Evolutionary conservation across 2,329 filamentous ascomycete genomes (phyloP), one percentile per base, ranked within the genome.

Genomic region (Furcasterigmium furcatum): DNA sequence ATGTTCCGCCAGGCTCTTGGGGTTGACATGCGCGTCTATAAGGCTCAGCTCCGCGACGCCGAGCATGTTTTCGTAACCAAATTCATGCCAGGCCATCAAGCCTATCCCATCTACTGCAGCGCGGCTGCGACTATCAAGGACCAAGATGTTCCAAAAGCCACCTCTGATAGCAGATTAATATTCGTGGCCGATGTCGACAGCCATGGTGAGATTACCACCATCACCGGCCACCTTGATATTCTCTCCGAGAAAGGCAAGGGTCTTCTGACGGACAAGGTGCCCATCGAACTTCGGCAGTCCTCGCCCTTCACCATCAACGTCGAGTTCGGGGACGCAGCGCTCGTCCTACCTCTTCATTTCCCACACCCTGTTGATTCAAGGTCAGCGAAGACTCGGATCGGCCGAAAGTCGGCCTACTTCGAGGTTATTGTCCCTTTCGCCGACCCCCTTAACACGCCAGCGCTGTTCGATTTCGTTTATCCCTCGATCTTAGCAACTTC

Each of bases 381-480:
- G 4, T 57, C 54, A 9, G 61, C 59, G 50, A 68, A 57, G 46
- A 68, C 61, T 2, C 67, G 68, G 12, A 59, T 77, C 20, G 72
- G 68, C 29, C 66, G 72, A 25, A 70, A 58, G 19, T 70, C 71
- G 2, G 57, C 57, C 9, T 76, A 72, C 48, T 52, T 77, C 24
- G 72, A 77, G 47, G 55, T 77, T 22, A 58, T 72, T 29, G 71
- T 65, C 4, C 55, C 54, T 7, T 21, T 68, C 3, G 61, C 63
- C 1, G 49, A 60, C 8, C 61, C 65, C 5, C 43, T 48, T 1
- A 40, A 38, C 0, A 48, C 58, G 6, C 41, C 50, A 1, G 13
- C 44, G 5, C 52, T 66, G 5, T 49, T 62, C 4, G 55, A 63
- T 20, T 70, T 66, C 43, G 50, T 74, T 8, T 71, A 63, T 38